Evolutionary conservation across 257 asterid species (phyloP).

Genomic region (Solanum gandarillasii): DNA sequence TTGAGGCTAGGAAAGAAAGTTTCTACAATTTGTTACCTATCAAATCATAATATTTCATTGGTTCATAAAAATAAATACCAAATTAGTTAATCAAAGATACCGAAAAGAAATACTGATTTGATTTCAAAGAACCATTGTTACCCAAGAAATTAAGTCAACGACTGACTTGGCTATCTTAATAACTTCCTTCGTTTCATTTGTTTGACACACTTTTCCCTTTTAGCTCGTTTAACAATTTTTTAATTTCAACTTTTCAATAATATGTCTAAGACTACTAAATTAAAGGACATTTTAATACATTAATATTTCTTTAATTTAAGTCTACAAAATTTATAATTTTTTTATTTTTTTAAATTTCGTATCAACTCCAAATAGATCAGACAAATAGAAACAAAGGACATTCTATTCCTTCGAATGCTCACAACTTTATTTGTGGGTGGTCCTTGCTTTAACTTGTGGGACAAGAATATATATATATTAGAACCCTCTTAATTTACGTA

Average conservation of each 20-base stretch:
- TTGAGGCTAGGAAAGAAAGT: neutral
- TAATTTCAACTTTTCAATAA: neutral
- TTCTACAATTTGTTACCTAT: neutral
- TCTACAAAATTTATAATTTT: too few relatives aligned
- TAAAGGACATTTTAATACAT: too few relatives aligned
- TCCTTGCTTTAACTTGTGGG: neutral
- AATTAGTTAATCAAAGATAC: neutral
- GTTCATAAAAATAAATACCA: neutral
- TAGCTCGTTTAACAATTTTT: too few relatives aligned
- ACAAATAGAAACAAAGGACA: neutral
- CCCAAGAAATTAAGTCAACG: neutral
- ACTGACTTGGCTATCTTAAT: neutral
- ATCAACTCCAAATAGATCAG: too few relatives aligned
- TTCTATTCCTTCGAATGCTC: neutral
- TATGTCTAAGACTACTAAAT: too few relatives aligned
- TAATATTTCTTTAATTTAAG: too few relatives aligned
- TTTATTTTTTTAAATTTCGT: too few relatives aligned
- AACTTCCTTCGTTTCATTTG: too few relatives aligned
- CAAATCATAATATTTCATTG: neutral
- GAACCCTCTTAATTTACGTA: neutral
- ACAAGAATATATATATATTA: neutral
- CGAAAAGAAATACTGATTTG: neutral
- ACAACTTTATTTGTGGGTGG: neutral
- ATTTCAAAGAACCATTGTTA: neutral
- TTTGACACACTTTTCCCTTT: neutral